Conservation (phyloP, 2,329 filamentous ascomycete genomes). For the Trichothecium roseum region DNA sequence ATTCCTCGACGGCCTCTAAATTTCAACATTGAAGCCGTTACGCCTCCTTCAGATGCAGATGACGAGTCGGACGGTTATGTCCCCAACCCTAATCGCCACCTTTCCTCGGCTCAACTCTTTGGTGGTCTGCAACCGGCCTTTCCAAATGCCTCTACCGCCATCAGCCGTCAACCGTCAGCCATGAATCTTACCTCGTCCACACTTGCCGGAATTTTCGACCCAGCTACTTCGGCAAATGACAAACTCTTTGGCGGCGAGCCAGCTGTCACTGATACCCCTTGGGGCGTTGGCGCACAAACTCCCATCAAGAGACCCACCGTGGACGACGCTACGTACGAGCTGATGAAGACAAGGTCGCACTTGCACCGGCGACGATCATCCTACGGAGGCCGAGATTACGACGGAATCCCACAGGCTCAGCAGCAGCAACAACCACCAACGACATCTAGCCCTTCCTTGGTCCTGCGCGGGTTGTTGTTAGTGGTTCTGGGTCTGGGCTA, state of each 20-base stretch:
- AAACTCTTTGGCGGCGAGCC: constrained; percentile 25
- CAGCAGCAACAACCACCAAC: constrained; percentile 8
- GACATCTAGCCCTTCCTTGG: constrained; percentile 31
- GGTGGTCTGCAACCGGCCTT: too few relatives aligned
- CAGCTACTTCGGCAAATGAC: constrained; percentile 44
- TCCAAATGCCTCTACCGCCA: constrained; percentile 17
- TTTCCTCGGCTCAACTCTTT: constrained; percentile 17
- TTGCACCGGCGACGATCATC: constrained; percentile 22
- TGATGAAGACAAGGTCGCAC: constrained; percentile 30
- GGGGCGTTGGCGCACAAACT: constrained; percentile 68
- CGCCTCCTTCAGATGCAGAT: constrained; percentile 28
- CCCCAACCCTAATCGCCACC: constrained; percentile 35
- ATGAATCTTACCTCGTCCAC: constrained; percentile 84
- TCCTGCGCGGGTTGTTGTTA: constrained; percentile 51
- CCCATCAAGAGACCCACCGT: constrained; percentile 37
- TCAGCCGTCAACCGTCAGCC: constrained; percentile 65
- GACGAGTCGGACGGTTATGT: constrained; percentile 19
- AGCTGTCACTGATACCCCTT: constrained; percentile 58
- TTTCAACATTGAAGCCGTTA: constrained; percentile 35
- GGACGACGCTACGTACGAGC: constrained; percentile 33
- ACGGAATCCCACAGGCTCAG: constrained; percentile 2
- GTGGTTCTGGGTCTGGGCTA: constrained; percentile 76
- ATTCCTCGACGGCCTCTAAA: constrained; percentile 64
- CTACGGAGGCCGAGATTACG: constrained; percentile 16
- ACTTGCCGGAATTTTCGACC: constrained; percentile 82